Evolutionary conservation across 768 basidiomycete genomes (phyloP).

Genomic region (Russula dissimulans): DNA sequence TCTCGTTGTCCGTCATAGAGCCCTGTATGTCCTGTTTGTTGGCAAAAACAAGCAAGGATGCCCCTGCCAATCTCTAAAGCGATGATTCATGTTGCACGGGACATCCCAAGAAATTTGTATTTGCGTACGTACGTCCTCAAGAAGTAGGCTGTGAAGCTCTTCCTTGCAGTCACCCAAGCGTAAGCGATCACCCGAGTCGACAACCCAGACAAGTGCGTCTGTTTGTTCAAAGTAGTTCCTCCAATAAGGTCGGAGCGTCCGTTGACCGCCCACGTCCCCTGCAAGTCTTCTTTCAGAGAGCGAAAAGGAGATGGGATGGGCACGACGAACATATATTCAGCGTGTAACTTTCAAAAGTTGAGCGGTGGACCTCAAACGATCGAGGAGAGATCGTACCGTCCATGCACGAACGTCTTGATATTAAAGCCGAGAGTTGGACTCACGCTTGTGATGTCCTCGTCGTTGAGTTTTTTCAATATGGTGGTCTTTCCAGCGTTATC

Average conservation of each 20-base stretch:
- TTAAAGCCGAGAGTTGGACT: slow-evolving; percentile 97
- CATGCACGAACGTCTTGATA: slow-evolving; percentile 91
- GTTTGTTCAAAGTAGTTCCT: slow-evolving; percentile 98
- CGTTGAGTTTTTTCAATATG: slow-evolving; percentile 89
- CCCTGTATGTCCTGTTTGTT: slow-evolving; percentile 96
- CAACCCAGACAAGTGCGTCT: slow-evolving; percentile 97
- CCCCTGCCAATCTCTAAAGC: slow-evolving; percentile 84
- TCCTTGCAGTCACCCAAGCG: slow-evolving; percentile 84
- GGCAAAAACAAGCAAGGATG: slow-evolving; percentile 89
- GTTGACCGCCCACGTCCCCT: slow-evolving; percentile 99
- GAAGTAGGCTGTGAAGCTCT: slow-evolving; percentile 77
- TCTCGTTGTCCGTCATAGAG: slow-evolving; percentile 74
- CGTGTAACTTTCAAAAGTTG: slow-evolving; percentile 43
- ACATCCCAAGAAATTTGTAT: background rate
- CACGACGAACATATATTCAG: slow-evolving; percentile 63
- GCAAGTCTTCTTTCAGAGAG: slow-evolving; percentile 1
- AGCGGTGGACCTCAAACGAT: background rate
- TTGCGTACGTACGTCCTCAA: slow-evolving; percentile 86
- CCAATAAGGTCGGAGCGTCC: slow-evolving; percentile 95
- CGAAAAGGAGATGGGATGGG: background rate
- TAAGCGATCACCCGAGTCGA: slow-evolving; percentile 88
- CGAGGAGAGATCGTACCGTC: slow-evolving; percentile 49
- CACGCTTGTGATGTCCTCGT: slow-evolving; percentile 80
- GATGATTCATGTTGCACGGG: background rate
- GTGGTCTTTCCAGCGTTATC: slow-evolving; percentile 99